A percentile compares a stretch with the other conserved stretches of the same genome.
Evolutionary conservation across 306 rosid genomes (phyloP).

Genomic region (Quercus bicolor): DNA sequence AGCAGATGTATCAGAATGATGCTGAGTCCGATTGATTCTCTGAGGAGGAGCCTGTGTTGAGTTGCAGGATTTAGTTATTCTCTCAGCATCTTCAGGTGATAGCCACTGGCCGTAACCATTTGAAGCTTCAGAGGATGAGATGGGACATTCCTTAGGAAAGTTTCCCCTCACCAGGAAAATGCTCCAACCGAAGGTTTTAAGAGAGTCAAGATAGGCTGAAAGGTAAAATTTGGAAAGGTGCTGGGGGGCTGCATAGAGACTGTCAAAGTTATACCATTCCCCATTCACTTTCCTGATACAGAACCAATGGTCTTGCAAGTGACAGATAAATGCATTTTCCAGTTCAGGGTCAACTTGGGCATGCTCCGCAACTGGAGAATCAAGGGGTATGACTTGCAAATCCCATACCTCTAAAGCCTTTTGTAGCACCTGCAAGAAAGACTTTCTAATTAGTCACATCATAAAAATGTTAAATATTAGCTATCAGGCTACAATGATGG

Average conservation of each 20-base stretch:
- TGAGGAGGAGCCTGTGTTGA: slow-evolving; percentile 54
- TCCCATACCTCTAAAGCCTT: slow-evolving; percentile 99
- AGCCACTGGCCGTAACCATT: slow-evolving; percentile 98
- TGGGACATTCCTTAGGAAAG: slow-evolving; percentile 89
- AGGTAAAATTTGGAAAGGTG: slow-evolving; percentile 96
- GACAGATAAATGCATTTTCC: slow-evolving; percentile 91
- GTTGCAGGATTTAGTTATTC: slow-evolving; percentile 88
- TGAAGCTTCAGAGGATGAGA: slow-evolving; percentile 78
- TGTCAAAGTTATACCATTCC: slow-evolving; percentile 96
- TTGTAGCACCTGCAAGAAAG: slow-evolving; percentile 74
- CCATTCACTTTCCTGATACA: slow-evolving; percentile 90
- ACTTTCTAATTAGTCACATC: slow-evolving; percentile 12
- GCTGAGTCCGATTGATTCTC: slow-evolving; percentile 35
- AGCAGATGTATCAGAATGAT: slow-evolving; percentile 30
- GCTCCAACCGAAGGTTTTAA: slow-evolving; percentile 97
- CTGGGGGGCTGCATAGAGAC: slow-evolving; percentile 93
- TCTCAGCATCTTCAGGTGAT: slow-evolving; percentile 91
- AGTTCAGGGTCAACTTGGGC: slow-evolving; percentile 97
- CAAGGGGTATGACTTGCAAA: slow-evolving; percentile 94
- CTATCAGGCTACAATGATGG: neutral
- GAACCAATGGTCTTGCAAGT: slow-evolving; percentile 96
- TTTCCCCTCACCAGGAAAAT: slow-evolving; percentile 93
- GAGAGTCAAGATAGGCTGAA: slow-evolving; percentile 87
- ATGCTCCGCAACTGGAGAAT: slow-evolving; percentile 93
- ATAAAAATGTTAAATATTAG: neutral